Evolutionary conservation across 495 filamentous ascomycete genomes (phyloP), one percentile per base, ranked within the genome.

Genomic region (Penicillium cinerascens): DNA sequence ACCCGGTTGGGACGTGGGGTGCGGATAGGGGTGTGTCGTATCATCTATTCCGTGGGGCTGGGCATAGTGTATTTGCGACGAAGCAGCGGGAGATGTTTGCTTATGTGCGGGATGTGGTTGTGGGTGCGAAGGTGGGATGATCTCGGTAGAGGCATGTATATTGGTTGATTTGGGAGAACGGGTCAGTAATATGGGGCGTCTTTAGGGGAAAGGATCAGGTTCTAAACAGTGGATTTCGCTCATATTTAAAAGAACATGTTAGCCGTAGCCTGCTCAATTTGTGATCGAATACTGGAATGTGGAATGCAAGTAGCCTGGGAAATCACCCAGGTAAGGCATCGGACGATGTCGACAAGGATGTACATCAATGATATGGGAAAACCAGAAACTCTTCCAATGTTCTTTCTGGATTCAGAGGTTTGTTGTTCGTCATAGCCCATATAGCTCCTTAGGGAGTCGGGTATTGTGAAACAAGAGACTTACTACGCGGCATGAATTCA

Each of bases 11-110:
- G 1, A 60, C 49, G 2, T 71, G 68, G 68, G 54, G 47, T 10
- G 47, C 58, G 10, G 68, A 68, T 42, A 60, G 68, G 3, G 67
- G 70, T 2, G 61, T 73, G 1, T 67, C 65, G 13, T 73, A 71
- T 56, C 68, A 71, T 58, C 39, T 67, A 4, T 73, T 73, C 26
- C 50, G 55, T 15, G 65, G 49, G 1, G 68, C 70, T 8, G 70
- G 70, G 2, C 70, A 73, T 53, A 70, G 56, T 54, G 68, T 70
- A 0, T 65, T 71, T 55, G 60, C 55, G 5, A 67, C 59, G 29
- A 73, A 70, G 54, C 60, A 60, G 39, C 44, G 50, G 9, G 67
- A 69, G 59, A 70, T 74, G 68, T 74, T 74, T 56, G 56, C 70
- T 42, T 74, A 61, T 54, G 64, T 72, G 36, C 56, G 70, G 18